Conservation (phyloP, 2,329 filamentous ascomycete species). For the Aspergillus ochraceoroseus region DNA sequence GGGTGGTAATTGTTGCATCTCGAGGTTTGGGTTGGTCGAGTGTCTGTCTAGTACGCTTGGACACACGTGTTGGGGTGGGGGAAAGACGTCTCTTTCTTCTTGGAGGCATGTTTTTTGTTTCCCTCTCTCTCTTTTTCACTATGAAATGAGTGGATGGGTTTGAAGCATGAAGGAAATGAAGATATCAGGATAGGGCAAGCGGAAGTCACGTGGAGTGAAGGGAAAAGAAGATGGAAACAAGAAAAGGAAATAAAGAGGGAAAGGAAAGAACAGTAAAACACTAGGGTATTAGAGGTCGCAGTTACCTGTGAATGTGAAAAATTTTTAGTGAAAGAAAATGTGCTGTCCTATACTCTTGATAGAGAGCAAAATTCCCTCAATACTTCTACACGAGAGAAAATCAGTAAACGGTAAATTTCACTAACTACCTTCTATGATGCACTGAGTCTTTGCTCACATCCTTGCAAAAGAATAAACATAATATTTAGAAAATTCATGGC, state of each 20-base stretch:
- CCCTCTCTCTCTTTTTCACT: too few species aligned
- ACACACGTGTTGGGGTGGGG: constrained; percentile 3
- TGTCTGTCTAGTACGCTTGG: neutral
- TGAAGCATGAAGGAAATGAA: constrained; percentile 6
- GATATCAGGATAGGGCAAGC: constrained; percentile 10
- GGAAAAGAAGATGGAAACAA: neutral
- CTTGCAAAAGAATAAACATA: too few species aligned
- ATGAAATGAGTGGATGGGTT: too few species aligned
- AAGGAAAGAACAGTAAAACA: neutral
- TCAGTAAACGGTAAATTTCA: too few species aligned
- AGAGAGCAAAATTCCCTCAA: too few species aligned
- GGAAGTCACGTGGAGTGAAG: constrained; percentile 15
- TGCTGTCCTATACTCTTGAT: too few species aligned
- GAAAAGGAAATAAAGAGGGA: constrained; percentile 1
- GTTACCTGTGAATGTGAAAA: neutral
- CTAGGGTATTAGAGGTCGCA: too few species aligned
- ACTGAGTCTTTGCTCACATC: too few species aligned
- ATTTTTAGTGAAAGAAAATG: neutral
- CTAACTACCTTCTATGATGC: too few species aligned
- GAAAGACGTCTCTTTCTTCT: neutral
- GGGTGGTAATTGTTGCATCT: neutral
- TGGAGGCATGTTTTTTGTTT: constrained; percentile 7
- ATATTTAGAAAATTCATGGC: too few species aligned
- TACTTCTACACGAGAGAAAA: too few species aligned
- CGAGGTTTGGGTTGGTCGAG: neutral